Conservation (phyloP, 164 flowering plant genomes). For the Magnolia sinica region DNA sequence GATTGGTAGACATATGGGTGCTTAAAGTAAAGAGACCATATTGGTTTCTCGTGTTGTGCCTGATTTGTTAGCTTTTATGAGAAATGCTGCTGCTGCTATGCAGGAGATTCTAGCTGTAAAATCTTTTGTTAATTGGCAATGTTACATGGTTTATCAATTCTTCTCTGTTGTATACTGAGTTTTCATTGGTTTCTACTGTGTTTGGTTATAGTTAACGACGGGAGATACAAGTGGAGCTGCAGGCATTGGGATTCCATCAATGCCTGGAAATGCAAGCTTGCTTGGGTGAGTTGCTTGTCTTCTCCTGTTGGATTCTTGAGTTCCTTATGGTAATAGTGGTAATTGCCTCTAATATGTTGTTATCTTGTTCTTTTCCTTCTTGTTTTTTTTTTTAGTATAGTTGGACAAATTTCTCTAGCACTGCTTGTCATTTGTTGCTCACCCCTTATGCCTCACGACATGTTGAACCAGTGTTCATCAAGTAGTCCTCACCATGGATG, state of each 20-base stretch:
- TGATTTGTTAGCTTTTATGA: background rate
- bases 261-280: conserved; percentile 81
- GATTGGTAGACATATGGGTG: no score
- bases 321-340: background rate
- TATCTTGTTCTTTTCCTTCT: no score
- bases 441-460: background rate
- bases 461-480: no score
- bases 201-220: conserved; percentile 36
- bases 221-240: conserved; percentile 53
- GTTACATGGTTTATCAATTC: background rate
- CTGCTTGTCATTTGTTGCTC: background rate
- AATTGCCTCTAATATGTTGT: background rate
- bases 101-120: background rate
- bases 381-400: no score
- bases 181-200: background rate
- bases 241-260: conserved; percentile 44
- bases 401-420: background rate
- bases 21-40: background rate
- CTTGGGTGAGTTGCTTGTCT: conserved; percentile 66
- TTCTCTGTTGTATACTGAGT: background rate
- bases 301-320: background rate
- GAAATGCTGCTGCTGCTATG: background rate
- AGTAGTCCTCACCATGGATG: no score
- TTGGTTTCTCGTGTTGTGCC: background rate
- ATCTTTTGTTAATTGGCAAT: background rate